Conservation (phyloP, 1,284 basidiomycete species). For the Agroathelia rolfsii region DNA sequence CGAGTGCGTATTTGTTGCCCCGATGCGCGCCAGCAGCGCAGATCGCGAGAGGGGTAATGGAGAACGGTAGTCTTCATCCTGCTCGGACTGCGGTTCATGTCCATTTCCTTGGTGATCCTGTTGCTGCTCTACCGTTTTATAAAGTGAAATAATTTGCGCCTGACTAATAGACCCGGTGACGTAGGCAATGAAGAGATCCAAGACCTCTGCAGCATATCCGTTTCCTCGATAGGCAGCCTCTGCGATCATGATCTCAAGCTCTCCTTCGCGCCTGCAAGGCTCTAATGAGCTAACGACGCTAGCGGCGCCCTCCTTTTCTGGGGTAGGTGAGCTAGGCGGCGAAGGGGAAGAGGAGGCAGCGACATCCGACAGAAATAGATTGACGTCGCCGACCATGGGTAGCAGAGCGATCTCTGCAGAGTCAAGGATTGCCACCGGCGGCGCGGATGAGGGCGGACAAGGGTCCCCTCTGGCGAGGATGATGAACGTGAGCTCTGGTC, state of each 20-base stretch:
- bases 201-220: conserved; percentile 58
- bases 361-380: conserved; percentile 74
- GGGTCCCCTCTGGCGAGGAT: conserved; percentile 45
- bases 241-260: conserved; percentile 83
- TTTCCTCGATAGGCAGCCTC: conserved; percentile 52
- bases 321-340: background rate
- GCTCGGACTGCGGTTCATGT: too few relatives aligned
- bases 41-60: conserved; percentile 28
- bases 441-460: too few relatives aligned
- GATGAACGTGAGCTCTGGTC: conserved; percentile 83
- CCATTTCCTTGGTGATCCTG: too few relatives aligned
- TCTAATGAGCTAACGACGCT: too few relatives aligned
- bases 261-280: too few relatives aligned
- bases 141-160: conserved; percentile 9
- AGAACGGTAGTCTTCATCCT: too few relatives aligned
- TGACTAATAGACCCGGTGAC: conserved; percentile 29
- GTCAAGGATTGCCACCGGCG: too few relatives aligned
- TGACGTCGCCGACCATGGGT: conserved; percentile 88
- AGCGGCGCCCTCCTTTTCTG: conserved; percentile 19
- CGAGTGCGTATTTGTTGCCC: conserved; percentile 39
- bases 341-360: conserved; percentile 14
- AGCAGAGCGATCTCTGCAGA: conserved; percentile 32
- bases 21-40: conserved; percentile 45
- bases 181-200: conserved; percentile 58
- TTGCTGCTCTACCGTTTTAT: conserved; percentile 3